These are phyloP conservation scores for Plasmodium billcollinsi DNA, from an alignment of 169 alveolate species.

Conservation along the genomic window DNA sequence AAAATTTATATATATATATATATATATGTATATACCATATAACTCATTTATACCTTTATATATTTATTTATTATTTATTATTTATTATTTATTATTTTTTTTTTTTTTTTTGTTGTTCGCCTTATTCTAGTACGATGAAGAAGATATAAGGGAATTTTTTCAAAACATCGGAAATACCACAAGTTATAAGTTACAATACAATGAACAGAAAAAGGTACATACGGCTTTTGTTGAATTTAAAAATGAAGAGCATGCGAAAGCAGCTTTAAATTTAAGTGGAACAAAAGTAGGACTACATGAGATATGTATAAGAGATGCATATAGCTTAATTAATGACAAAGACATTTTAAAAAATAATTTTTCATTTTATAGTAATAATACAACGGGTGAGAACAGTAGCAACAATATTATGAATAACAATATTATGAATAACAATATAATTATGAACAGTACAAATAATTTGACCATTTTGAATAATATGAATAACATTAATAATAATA, in stretches of 20 bases:
- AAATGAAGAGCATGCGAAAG: slow-evolving; percentile 77
- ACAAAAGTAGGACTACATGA: slow-evolving; percentile 41
- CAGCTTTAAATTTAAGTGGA: slow-evolving; percentile 78
- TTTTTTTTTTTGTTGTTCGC: not conserved
- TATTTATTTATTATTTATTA: not conserved
- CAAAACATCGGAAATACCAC: slow-evolving; percentile 77
- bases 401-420: not conserved
- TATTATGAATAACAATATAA: not conserved
- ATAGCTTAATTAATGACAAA: slow-evolving; percentile 47
- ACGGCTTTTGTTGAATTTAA: slow-evolving; percentile 79
- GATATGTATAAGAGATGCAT: slow-evolving; percentile 69
- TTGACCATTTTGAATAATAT: not conserved
- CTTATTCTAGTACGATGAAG: slow-evolving; percentile 65
- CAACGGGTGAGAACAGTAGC: not conserved
- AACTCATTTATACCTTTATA: not conserved
- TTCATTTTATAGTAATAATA: slow-evolving; percentile 35
- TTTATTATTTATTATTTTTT: not conserved
- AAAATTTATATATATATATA: not conserved
- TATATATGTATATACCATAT: not conserved
- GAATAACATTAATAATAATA: too few relatives aligned
- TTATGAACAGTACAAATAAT: not conserved
- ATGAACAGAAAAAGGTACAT: slow-evolving; percentile 39
- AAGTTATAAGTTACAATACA: slow-evolving; percentile 49
- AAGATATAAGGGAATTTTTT: slow-evolving; percentile 71
- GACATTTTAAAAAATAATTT: slow-evolving; percentile 33